Evolutionary conservation across 306 rosid genomes (phyloP), one percentile per base, ranked within the genome.

Genomic region (Canavalia gladiata): DNA sequence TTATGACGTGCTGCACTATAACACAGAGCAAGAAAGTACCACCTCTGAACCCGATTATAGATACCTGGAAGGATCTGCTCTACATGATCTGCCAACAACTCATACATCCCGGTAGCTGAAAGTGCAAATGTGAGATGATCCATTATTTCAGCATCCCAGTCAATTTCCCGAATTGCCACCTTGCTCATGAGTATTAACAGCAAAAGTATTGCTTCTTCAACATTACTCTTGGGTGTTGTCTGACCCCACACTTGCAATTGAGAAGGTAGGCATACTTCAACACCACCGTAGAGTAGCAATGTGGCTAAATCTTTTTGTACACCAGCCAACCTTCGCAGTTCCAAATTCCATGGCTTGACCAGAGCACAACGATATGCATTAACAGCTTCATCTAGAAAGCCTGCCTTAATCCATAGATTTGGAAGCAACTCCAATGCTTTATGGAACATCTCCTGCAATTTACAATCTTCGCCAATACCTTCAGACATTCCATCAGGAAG

Each of bases 11-110:
- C 89, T 1, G 95, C 95, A 85, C 87, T 87, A 82, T 86, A 94
- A 82, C 95, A 94, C 39, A 94, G 92, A 81, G 98, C 94, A 70
- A 94, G 98, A 82, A 92, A 78, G 89, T 90, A 90, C 95, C 97
- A 92, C 74, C 92, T 88, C 86, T 92, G 90, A 42, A 84, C 87
- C 76, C 98, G 89, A 68, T 64, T 65, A 70, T 86, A 90, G 12
- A 88, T 84, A 46, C 96, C 96, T 5, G 95, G 97, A 78, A 90
- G 86, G 60, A 88, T 77, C 89, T 89, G 94, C 86, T 94, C 98
- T 58, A 88, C 83, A 43, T 83, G 90, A 76, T 81, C 88, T 8
- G 98, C 96, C 76, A 94, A 80, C 58, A 86, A 49, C 76, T 90
- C 94, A 59, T 84, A 83, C 84, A 87, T 84, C 77, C 93, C 90